Evolutionary conservation across 768 basidiomycete genomes (phyloP), one percentile per base, ranked within the genome.

Genomic region (Ephemerocybe angulata): DNA sequence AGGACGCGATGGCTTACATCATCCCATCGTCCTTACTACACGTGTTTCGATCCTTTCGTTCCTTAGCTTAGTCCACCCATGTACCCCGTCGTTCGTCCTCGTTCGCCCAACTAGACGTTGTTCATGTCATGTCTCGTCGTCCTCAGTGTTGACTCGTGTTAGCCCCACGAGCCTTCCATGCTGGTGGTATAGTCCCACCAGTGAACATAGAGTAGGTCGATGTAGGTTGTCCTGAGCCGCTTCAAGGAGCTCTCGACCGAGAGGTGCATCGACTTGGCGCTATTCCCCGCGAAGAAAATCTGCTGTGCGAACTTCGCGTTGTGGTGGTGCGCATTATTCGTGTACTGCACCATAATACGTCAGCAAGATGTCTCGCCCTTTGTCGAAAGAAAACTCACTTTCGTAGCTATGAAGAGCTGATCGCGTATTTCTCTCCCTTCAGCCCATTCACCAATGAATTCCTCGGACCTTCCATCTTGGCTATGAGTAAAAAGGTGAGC

Each of bases 391-490:
- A 21, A 30, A 35, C 60, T 17, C 48, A 79, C 75, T 70, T 82
- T 73, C 27, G 73, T 69, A 7, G 42, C 42, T 41, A 81, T 72
- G 53, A 81, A 76, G 12, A 83, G 67, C 56, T 78, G 75, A 56
- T 81, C 76, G 3, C 81, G 67, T 43, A 75, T 76, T 0, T 70
- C 71, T 22, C 78, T 67, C 31, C 64, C 56, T 56, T 78, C 73
- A 53, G 76, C 75, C 80, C 80, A 83, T 61, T 82, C 80, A 3
- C 80, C 81, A 27, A 82, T 71, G 60, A 77, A 77, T 48, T 58
- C 52, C 62, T 88, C 84, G 2, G 80, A 82, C n/a, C 73, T 62
- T 57, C 79, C 83, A 55, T 82, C 76, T 59, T 85, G 82, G 53
- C 76, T 80, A 38, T 11, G 29, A 29, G 17, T 10, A n/a, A 4